Evolutionary conservation across 1,284 basidiomycete species (phyloP), one percentile per base, ranked within the genome.

Genomic region (Rhodotorula sp.): DNA sequence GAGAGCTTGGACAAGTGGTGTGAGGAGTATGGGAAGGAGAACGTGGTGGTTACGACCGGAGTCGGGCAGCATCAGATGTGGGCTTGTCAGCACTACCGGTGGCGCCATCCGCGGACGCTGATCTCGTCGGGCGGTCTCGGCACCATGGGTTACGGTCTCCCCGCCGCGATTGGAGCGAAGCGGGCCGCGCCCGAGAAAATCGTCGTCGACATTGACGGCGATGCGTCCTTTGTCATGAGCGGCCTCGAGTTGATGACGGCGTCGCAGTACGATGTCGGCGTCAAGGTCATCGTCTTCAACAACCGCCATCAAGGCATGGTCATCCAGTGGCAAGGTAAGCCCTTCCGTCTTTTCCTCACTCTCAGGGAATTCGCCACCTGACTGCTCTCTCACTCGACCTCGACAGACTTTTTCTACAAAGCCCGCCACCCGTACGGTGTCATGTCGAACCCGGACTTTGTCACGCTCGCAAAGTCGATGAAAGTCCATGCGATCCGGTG

Each of bases 61-160:
- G 97, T 99, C 38, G 97, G 97, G 7, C 95, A 98, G 82, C 95
- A 99, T 83, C 95, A 99, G 83, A 99, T 99, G 95, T 99, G 94
- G 94, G 95, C 95, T 1, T 93, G 92, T 60, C 97, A 99, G 82
- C 86, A 91, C 82, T 98, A 88, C 83, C 86, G 94, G 77, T 98
- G 95, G 95, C 90, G 84, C 71, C 82, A 89, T 64, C 95, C 95
- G 0, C 86, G 89, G 56, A 86, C 91, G 48, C 91, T 95, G 89
- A 88, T 99, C 70, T 94, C 94, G 14, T 95, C 93, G 23, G 95
- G 95, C 77, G 95, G 95, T 77, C 87, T 98, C 28, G 95, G 95
- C 18, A 95, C 93, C 0, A 99, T 98, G 95, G 97, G 95, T 78
- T 98, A 93, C 81, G 95, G 95, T 80, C 86, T 99, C 0, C 97